Evolutionary conservation across 1,139 yeast species (phyloP), one percentile per base, ranked within the genome.

Genomic region (Ogataea hybrid): DNA sequence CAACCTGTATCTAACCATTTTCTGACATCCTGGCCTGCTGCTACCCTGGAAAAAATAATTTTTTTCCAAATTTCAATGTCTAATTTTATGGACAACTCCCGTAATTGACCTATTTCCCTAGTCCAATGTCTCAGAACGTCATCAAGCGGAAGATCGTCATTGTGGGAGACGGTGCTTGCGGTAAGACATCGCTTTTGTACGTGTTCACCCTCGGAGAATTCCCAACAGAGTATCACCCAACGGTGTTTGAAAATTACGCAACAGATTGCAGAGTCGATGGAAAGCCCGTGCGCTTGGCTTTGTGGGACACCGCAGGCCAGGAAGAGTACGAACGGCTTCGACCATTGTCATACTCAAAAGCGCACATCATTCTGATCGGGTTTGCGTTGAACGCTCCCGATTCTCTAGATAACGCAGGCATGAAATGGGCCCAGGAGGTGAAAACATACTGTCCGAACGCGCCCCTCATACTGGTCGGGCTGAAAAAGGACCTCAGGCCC

Each of bases 221-320:
- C 52, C 90, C 92, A 2, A 78, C 86, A 17, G 87, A 81, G 54
- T 84, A 88, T 63, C 94, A 86, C 52, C 97, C 97, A 3, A 90
- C 97, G 0, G 97, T 90, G 7, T 90, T 90, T 64, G 97, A 90
- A 56, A 90, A 89, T 63, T 89, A 90, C 62, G 96, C 88, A 20
- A 87, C 96, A 2, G 95, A 87, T 58, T 87, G 96, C 61, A 71
- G 96, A 42, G 94, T 88, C 23, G 96, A 88, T 58, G 96, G 96
- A 11, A 88, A 88, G 54, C 82, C 92, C 10, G 95, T 90, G 3
- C 87, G 89, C 52, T 66, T 90, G 47, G 94, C 96, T 2, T 67
- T 90, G 28, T 90, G 97, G 97, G 97, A 90, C 62, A 90, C 97
- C 4, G 97, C 97, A 2, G 97, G 97, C 5, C 97, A 89, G 65